Base-by-base conservation (phyloP, 164 flowering plant genomes). In the Magnolia officinalis region DNA sequence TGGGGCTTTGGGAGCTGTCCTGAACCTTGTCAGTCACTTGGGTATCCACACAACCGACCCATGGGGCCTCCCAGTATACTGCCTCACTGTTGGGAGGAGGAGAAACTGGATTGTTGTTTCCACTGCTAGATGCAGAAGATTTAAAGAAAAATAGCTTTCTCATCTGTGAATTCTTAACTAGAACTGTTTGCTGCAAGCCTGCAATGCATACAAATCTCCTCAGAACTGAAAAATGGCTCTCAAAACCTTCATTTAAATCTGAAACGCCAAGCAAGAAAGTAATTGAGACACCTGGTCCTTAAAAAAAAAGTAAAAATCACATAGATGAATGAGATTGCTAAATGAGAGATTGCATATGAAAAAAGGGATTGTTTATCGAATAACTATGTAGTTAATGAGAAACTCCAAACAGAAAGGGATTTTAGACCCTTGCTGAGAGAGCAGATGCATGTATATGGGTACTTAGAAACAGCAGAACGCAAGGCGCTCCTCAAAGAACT, bases 141-240 rank as follows among this genome's bases (percentile, higher is more conserved):
- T 86, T 85, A 80, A 92, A 95, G 83, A 81, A 90, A 81, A 95
- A 95, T 6, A 92, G 76, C 84, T 91, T 95, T 90, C 88, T 91
- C 98, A 92, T 95, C 63, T 80, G 37, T 10, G 31, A 65, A 13
- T 13, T 11, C 26, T 63, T 11, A 1, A 70, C 55, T 70, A 26
- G 52, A 52, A 72, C 20, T 72, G 31, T 20, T 59, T 52, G 7
- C 10, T 2, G 24, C 29, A 26, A 26, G 29, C 29, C 29, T 26
- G 29, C 21, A 64, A 18, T 55, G 13, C 13, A 55, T 55, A 55
- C 18, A 55, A 16, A 55, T 3, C 16, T 37, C 45, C 45, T 37
- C 45, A 37, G 45, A 37, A 37, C 45, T 37, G 45, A 37, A 37
- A 37, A 37, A 37, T 37, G 45, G 45, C 45, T 37, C 68, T 29